Evolutionary conservation across 441 rosid species (phyloP).

Genomic region (Rhodomyrtus psidioides): DNA sequence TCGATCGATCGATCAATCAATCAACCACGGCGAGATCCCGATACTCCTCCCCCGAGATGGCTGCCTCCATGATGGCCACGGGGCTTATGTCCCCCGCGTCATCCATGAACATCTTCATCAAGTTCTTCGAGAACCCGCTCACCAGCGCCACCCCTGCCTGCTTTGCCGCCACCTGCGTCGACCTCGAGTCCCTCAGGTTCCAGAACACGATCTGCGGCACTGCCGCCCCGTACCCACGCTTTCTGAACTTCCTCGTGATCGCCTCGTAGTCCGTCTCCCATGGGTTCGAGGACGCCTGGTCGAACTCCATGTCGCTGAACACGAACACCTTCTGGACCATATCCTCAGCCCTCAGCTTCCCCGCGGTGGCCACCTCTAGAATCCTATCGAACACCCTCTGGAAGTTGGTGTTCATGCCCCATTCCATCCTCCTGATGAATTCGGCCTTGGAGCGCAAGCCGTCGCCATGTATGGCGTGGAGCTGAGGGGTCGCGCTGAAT

Average conservation of each 20-base stretch:
- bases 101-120: slow-evolving; percentile 40
- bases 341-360: slow-evolving; percentile 19
- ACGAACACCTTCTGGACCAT: background rate
- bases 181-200: slow-evolving; percentile 29
- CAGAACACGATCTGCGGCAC: slow-evolving; percentile 35
- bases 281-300: background rate
- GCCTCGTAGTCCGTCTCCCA: slow-evolving; percentile 40
- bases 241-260: slow-evolving; percentile 23
- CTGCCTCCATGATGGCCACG: slow-evolving; percentile 26
- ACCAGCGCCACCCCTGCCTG: slow-evolving; percentile 42
- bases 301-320: background rate
- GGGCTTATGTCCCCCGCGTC: slow-evolving; percentile 32
- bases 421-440: slow-evolving; percentile 21
- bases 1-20: slow-evolving; percentile 12
- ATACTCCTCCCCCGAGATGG: slow-evolving; percentile 32
- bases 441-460: slow-evolving; percentile 18
- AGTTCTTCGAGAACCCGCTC: slow-evolving; percentile 43
- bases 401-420: slow-evolving; percentile 29
- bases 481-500: slow-evolving; percentile 31
- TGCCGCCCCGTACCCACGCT: slow-evolving; percentile 6
- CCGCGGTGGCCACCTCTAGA: slow-evolving; percentile 25
- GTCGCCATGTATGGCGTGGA: slow-evolving; percentile 32
- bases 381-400: slow-evolving; percentile 38
- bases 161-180: slow-evolving; percentile 25
- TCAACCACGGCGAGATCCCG: slow-evolving; percentile 22